These are phyloP conservation scores for Russula compacta DNA, from an alignment of 768 basidiomycete species.

Conservation along the genomic window DNA sequence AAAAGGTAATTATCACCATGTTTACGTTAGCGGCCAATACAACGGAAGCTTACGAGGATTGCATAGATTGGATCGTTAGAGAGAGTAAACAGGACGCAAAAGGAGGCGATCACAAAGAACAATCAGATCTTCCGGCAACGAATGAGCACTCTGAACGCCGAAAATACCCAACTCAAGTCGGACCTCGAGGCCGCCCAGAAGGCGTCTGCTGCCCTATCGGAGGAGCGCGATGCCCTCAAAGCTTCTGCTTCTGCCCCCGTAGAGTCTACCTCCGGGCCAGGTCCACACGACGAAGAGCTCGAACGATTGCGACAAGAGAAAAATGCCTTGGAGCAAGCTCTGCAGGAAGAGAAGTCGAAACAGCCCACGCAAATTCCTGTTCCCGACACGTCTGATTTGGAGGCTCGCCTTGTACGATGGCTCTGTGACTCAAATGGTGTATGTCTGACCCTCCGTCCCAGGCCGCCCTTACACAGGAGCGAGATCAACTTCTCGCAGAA, in stretches of 20 bases:
- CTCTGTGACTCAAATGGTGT: neutral
- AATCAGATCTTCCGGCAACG: slow-evolving; percentile 16
- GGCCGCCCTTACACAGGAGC: slow-evolving; percentile 48
- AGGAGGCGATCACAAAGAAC: slow-evolving; percentile 12
- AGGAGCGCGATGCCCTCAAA: slow-evolving; percentile 30
- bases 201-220: slow-evolving; percentile 21
- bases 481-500: slow-evolving; percentile 53
- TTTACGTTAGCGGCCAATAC: too few species aligned
- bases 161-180: slow-evolving; percentile 15
- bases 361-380: slow-evolving; percentile 4
- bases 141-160: slow-evolving; percentile 12
- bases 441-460: slow-evolving; percentile 21
- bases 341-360: slow-evolving; percentile 31
- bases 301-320: slow-evolving; percentile 30
- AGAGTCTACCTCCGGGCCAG: slow-evolving; percentile 1
- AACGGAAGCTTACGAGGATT: neutral
- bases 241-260: slow-evolving; percentile 20
- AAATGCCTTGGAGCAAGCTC: slow-evolving; percentile 30
- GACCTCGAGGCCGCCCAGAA: slow-evolving; percentile 20
- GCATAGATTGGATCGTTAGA: slow-evolving; percentile 18
- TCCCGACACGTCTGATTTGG: slow-evolving; percentile 19
- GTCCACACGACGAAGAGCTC: slow-evolving; percentile 22
- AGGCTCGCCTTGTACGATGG: slow-evolving; percentile 29
- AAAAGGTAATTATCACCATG: slow-evolving; percentile 19
- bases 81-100: slow-evolving; percentile 12